Evolutionary conservation across 306 rosid genomes (phyloP).

Genomic region (Canavalia gladiata): DNA sequence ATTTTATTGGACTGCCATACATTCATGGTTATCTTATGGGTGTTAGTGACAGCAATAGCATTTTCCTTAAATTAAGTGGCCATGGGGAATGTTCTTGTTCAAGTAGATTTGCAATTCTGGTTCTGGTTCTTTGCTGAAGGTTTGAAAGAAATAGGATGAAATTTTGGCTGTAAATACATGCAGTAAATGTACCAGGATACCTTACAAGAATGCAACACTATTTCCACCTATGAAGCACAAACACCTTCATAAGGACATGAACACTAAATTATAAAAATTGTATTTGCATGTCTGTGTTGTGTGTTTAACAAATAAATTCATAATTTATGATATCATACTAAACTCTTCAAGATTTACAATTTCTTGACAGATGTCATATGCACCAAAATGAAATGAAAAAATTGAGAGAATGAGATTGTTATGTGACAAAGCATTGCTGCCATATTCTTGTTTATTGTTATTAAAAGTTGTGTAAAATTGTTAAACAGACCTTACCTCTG

Average conservation of each 20-base stretch:
- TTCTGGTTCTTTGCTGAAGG: background rate
- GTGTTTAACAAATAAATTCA: background rate
- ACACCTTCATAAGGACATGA: too few species aligned
- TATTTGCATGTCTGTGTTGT: background rate
- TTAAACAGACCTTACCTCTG: background rate
- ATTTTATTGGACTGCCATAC: background rate
- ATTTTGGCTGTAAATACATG: background rate
- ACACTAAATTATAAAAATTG: background rate
- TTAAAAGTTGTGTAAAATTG: slow-evolving; percentile 1
- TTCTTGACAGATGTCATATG: background rate
- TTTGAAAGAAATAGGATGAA: slow-evolving; percentile 17
- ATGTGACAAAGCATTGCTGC: background rate
- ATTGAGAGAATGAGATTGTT: background rate
- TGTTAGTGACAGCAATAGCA: background rate
- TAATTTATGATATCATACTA: slow-evolving; percentile 4
- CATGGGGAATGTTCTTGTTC: background rate
- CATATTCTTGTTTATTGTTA: background rate
- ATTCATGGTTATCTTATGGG: slow-evolving; percentile 9
- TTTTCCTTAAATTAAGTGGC: slow-evolving; percentile 19
- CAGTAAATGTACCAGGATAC: background rate
- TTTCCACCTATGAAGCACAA: slow-evolving; percentile 10
- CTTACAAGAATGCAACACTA: background rate
- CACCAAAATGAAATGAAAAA: background rate
- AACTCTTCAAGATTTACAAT: background rate
- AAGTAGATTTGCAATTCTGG: background rate